Base-by-base conservation (phyloP, 495 filamentous ascomycete genomes). In the Aspergillus panamensis region DNA sequence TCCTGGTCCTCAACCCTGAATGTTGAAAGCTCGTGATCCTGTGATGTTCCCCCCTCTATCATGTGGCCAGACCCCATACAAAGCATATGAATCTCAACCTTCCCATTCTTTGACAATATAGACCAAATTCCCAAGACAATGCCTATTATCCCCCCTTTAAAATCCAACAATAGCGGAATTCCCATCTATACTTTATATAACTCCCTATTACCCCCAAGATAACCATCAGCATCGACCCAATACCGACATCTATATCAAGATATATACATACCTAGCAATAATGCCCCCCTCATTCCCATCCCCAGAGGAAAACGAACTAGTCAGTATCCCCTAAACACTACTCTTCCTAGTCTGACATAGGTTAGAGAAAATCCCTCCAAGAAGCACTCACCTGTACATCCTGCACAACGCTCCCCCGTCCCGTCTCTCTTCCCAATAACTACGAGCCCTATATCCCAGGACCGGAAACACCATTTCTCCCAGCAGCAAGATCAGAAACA, bases 341-440 rank as follows among this genome's bases (percentile, higher is more conserved):
- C 13, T 32, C 37, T 37, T 20, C 32, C 14, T 3, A 42, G 10
- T 19, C 19, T 8, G 25, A 49, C 2, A 35, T 12, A 33, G 14
- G 14, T 43, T 6, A 43, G 35, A 10, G 17, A 49, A 43, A 60
- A 42, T 21, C 62, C 5, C 58, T 73, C 25, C 60, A 69, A 50
- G 71, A 73, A 61, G 73, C 70, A 31, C 63, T 75, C 9, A 47
- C 52, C 37, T 73, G 73, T 52, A 63, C 55, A 14, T 61, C 63
- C 8, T 73, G 71, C 58, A 48, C 10, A 12, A 6, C 51, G 6
- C 56, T 68, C 44, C 48, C 47, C 7, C 55, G 39, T 50, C 25
- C 60, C 60, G n/a, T 32, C 51, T 20, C 43, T 56, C 3, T 50
- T 64, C 7, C 50, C 61, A 2, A 2, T 5, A 25, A 25, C 5